Evolutionary conservation across 768 basidiomycete species (phyloP), one percentile per base, ranked within the genome.

Genomic region (Suillus decipiens): DNA sequence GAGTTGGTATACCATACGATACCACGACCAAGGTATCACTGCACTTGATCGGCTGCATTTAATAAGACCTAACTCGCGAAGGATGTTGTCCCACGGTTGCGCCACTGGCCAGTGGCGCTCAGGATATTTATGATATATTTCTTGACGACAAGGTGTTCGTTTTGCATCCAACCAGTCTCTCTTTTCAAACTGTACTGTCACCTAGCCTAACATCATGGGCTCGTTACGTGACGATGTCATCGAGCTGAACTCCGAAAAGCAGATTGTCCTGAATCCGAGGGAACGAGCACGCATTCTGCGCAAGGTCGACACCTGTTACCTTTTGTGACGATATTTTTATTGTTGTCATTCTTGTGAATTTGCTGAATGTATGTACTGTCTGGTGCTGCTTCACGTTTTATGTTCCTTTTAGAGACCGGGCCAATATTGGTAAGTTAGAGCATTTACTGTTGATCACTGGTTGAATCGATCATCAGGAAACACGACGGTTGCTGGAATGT

Each of bases 231-330:
- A 57, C 6, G 39, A 28, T 7, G 2, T 1, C 10, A 41, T 57
- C 17, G 17, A 57, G 28, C 28, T 9, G 24, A 19, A 41, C 10
- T 34, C 33, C 19, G 48, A 61, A 57, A 61, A 59, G 17, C 24
- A 59, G 11, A 33, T 41, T 28, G 22, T 17, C 36, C 28, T 69
- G 31, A 43, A 22, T 41, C 62, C 64, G 39, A n/a, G 45, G 39
- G 71, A 75, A 57, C 73, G 71, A 36, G 61, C 69, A 3, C 73
- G 66, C 61, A 57, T 75, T 17, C 63, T 82, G 47, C 73, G 80
- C 31, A 83, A 82, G 66, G 63, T 83, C 37, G 82, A 83, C 79
- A 81, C 64, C 65, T 83, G 22, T 65, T 83, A 56, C 80, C 81
- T 12, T 73, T 82, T 43, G 75, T 82, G 42, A 80, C 80, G 3